phyloP scores from a whole-genome alignment of 495 filamentous ascomycete species.

The Penicillium psychrofluorescens region DNA sequence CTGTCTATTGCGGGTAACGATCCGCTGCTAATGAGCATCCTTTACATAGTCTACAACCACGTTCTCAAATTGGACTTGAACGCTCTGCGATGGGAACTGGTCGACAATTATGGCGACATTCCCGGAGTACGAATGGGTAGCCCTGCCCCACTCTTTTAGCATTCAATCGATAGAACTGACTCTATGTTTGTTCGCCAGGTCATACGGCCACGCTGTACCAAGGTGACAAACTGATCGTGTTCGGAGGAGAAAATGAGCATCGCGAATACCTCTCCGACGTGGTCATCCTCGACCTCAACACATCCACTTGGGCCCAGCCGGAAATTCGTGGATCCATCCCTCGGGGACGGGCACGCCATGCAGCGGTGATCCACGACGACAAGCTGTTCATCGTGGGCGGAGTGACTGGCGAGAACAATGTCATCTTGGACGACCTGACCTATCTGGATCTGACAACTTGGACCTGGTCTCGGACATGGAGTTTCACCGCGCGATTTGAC shows the following conservation, averaged over 20 bases:
- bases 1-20: background rate
- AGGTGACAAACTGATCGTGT: conserved; percentile 88
- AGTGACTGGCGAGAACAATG: conserved; percentile 77
- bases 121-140: conserved; percentile 95
- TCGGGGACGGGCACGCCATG: conserved; percentile 84
- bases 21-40: conserved; percentile 1
- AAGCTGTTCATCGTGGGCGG: conserved; percentile 93
- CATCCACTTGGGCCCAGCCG: conserved; percentile 89
- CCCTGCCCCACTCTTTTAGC: conserved; percentile 13
- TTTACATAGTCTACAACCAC: conserved; percentile 83
- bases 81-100: conserved; percentile 84
- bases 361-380: conserved; percentile 89
- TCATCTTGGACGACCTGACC: conserved; percentile 88
- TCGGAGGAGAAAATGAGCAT: conserved; percentile 97
- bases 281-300: conserved; percentile 90
- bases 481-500: conserved; percentile 87
- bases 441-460: conserved; percentile 95
- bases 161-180: conserved; percentile 1
- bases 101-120: conserved; percentile 98
- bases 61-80: conserved; percentile 81
- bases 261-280: conserved; percentile 91
- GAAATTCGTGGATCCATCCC: conserved; percentile 75
- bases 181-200: conserved; percentile 40
- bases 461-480: conserved; percentile 96
- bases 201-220: conserved; percentile 95